Base-by-base conservation (phyloP, 179 eudicot genomes). In the Beta corolliflora region DNA sequence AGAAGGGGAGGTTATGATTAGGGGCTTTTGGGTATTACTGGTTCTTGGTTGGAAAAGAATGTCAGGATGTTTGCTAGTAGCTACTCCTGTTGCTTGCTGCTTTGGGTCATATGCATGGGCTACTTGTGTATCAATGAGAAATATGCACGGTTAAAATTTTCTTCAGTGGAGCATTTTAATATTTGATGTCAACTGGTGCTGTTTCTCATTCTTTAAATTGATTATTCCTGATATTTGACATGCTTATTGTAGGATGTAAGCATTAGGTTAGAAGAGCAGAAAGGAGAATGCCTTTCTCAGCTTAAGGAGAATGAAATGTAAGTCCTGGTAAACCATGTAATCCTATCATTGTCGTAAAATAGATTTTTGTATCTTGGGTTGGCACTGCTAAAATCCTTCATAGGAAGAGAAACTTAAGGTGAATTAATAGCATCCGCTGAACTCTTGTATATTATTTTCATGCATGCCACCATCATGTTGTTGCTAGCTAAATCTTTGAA, bases 241-340 rank as follows among this genome's bases (percentile, higher is more conserved):
- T 63, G 61, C 44, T 54, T 78, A 61, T 76, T 77, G 77, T 81
- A 95, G 98, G 96, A 95, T 85, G 94, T 95, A 77, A 90, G 95
- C 93, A 86, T 15, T 79, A 93, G 91, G 92, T 89, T 95, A 84
- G 98, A 92, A 72, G 95, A 92, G 84, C 98, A 95, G 85, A 95
- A 92, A 80, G 98, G 87, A 80, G 98, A 95, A 76, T 86, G 89
- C 77, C 78, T 95, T 79, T 83, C 97, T 73, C 98, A 95, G 90
- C 89, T 95, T 71, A 88, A 93, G 85, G 98, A 95, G 89, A 95
- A 95, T 80, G 98, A 93, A 84, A 95, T 91, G 98, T 95, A 89
- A 90, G 94, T 74, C 65, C 73, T 73, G 73, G 73, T 55, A 71
- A 78, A 77, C 77, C 19, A n/a, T 72, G 71, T 59, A 75, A 71